Evolutionary conservation across 192 early-diverging fungal genomes (phyloP), one percentile per base, ranked within the genome.

Genomic region (Entomortierella chlamydospora): DNA sequence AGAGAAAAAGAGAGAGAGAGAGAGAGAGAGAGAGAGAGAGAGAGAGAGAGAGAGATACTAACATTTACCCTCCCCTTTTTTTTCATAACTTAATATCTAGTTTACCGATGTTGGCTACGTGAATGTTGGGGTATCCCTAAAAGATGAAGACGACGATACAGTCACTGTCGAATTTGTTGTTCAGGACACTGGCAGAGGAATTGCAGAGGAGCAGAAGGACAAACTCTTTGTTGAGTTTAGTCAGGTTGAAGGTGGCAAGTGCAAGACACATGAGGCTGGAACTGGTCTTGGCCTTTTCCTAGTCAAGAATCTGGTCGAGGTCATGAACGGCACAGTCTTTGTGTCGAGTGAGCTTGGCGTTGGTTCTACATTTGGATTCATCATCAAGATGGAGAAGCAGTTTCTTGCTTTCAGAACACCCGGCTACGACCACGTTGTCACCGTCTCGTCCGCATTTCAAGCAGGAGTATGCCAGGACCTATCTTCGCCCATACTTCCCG

Each of bases 361-460:
- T 30, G 76, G 76, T 18, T 79, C 76, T 2, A 79, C 76, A 9
- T 79, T 79, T 56, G 76, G 76, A 20, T 79, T 79, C 29, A 63
- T 66, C 15, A 70, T 79, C 76, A 79, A 70, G 58, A 70, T 79
- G 67, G 76, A 79, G 68, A 79, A 79, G 28, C 76, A 79, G 51
- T 79, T 65, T n/a, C 63, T 79, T 28, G 76, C 76, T 22, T 79
- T 79, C 57, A 28, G 76, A 9, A 79, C 76, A 6, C 76, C 76
- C 2, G 76, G 76, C 18, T 79, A 79, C 25, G 76, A 79, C 17
- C 76, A 79, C 26, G 76, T 79, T 33, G 76, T 79, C 23, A 79
- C 76, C 10, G 76, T 79, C 9, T 79, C 76, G 8, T 79, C 76
- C 0, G 76, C 76, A 6, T 79, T 79, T 42, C 62, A 60, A 31